A percentile compares a stretch with the other conserved stretches of the same genome.
phyloP scores from a whole-genome alignment of 345 rosid genomes.

The Cardamine chenopodiifolia region DNA sequence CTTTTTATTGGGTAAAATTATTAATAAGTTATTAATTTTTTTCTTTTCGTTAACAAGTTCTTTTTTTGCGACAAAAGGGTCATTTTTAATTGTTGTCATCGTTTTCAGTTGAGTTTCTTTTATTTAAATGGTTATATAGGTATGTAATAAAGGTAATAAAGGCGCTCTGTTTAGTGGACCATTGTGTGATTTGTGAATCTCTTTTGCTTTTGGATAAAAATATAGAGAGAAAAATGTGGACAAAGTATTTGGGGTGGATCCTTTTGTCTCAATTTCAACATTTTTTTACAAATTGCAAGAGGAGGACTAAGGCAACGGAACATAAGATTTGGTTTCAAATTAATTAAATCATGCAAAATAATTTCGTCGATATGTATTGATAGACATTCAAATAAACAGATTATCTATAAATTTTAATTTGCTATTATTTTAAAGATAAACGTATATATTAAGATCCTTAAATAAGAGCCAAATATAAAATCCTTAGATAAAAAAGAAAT shows the following conservation, averaged over 20 bases:
- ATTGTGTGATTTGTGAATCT: conserved; percentile 33
- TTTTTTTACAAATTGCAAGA: conserved; percentile 16
- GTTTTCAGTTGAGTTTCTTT: conserved; percentile 20
- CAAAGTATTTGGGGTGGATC: conserved; percentile 3
- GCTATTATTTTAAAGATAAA: neutral
- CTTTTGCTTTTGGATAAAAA: conserved; percentile 35
- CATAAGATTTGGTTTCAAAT: conserved; percentile 5
- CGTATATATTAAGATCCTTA: neutral
- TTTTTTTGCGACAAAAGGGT: neutral
- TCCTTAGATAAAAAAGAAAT: neutral
- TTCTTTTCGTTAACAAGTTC: neutral
- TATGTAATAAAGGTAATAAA: conserved; percentile 12
- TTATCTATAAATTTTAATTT: neutral
- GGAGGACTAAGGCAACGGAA: neutral
- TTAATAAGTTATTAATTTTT: neutral
- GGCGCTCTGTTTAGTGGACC: conserved; percentile 36
- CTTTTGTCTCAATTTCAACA: conserved; percentile 10
- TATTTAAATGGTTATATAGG: conserved; percentile 6
- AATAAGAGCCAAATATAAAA: neutral
- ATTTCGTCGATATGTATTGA: neutral
- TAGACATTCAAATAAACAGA: neutral
- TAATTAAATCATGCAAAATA: neutral
- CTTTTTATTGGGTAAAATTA: neutral
- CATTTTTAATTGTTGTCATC: conserved; percentile 11
- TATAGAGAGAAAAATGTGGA: conserved; percentile 26